Percentiles rank a stretch among this genome's conserved stretches.
Evolutionary conservation across 176 grass and related monocot genomes (phyloP).

Genomic region (Bothriochloa decipiens): DNA sequence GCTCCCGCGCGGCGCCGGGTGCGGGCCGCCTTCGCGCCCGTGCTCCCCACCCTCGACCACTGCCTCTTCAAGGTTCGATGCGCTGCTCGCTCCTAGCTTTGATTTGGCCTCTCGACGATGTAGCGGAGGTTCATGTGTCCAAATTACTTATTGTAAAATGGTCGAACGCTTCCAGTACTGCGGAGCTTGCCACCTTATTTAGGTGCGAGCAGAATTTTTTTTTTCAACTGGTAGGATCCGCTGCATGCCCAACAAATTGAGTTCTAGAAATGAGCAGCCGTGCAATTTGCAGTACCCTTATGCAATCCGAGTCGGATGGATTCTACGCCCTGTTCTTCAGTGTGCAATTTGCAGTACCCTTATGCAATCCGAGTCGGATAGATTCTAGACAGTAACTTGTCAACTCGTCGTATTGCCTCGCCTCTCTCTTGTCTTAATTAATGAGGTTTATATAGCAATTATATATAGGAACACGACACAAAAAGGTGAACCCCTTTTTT

Average conservation of each 20-base stretch:
- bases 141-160: not conserved
- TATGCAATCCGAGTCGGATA: not conserved
- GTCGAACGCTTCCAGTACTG: not conserved
- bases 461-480: not conserved
- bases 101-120: not conserved
- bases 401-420: not conserved
- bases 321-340: too few species aligned
- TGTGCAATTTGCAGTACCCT: not conserved
- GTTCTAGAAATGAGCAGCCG: not conserved
- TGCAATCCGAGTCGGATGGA: too few species aligned
- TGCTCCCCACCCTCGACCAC: constrained; percentile 79
- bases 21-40: constrained; percentile 63
- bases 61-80: constrained; percentile 82
- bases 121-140: not conserved
- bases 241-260: not conserved
- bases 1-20: constrained; percentile 77
- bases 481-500: too few species aligned
- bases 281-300: not conserved
- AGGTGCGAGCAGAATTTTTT: not conserved
- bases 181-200: not conserved
- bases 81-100: not conserved
- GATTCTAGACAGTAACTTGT: not conserved
- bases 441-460: not conserved
- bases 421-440: not conserved
- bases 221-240: not conserved